Percentiles rank a stretch among this genome's conserved stretches.
Evolutionary conservation across 345 rosid species (phyloP).

Genomic region (Arabidopsis arenosa): DNA sequence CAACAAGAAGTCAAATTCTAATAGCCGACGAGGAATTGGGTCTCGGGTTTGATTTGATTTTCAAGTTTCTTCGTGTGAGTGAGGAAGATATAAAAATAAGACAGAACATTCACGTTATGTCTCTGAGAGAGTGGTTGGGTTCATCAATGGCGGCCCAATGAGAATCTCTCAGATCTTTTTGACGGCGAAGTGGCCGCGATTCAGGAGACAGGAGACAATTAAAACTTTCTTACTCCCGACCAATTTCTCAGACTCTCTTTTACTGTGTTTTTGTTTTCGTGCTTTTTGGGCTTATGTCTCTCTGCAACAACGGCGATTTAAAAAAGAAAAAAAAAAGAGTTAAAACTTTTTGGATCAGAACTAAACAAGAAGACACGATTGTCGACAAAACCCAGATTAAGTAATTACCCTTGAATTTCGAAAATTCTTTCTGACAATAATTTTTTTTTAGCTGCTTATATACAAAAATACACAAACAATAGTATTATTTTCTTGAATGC

Average conservation of each 20-base stretch:
- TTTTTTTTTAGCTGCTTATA: background rate
- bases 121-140: conserved; percentile 19
- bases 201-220: conserved; percentile 43
- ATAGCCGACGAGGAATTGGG: conserved; percentile 56
- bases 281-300: conserved; percentile 33
- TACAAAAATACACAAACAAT: no score
- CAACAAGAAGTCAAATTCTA: conserved; percentile 40
- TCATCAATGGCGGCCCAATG: conserved; percentile 43
- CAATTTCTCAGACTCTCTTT: conserved; percentile 35
- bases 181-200: conserved; percentile 44
- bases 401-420: conserved; percentile 3
- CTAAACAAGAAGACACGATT: conserved; percentile 19
- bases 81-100: conserved; percentile 15
- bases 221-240: conserved; percentile 42
- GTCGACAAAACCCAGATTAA: conserved; percentile 23
- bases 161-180: conserved; percentile 35
- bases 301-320: conserved; percentile 37
- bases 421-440: background rate
- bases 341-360: conserved; percentile 36
- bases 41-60: conserved; percentile 6
- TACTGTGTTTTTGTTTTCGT: conserved; percentile 27
- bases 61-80: conserved; percentile 23
- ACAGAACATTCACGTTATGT: conserved; percentile 40
- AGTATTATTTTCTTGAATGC: no score
- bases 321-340: background rate